These are phyloP conservation scores for Balansia obtecta DNA, from an alignment of 2,329 filamentous ascomycete genomes.

Conservation along the genomic window DNA sequence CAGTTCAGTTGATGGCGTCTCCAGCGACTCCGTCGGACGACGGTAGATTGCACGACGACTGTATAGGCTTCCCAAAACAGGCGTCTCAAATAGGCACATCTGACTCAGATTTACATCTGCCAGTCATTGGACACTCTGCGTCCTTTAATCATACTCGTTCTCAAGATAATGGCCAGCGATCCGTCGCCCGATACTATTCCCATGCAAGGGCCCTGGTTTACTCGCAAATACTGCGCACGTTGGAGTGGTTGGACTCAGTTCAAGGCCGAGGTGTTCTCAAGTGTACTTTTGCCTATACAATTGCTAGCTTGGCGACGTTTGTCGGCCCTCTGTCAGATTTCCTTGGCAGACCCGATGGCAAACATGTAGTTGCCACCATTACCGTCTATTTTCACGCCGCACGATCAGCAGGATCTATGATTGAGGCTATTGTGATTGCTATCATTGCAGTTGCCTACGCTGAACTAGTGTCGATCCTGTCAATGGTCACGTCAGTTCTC, in stretches of 20 bases:
- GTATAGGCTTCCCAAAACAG: neutral
- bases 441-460: conserved; percentile 60
- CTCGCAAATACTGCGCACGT: neutral
- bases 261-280: conserved; percentile 68
- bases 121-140: neutral
- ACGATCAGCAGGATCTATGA: conserved; percentile 71
- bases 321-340: conserved; percentile 55
- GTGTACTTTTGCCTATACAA: conserved; percentile 72
- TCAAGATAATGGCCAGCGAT: neutral
- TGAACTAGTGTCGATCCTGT: conserved; percentile 55
- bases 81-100: neutral
- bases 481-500: conserved; percentile 70
- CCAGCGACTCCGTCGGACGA: conserved; percentile 4
- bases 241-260: conserved; percentile 48
- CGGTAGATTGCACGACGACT: conserved; percentile 4
- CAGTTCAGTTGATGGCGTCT: neutral
- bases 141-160: neutral
- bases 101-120: neutral
- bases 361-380: conserved; percentile 81
- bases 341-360: conserved; percentile 73
- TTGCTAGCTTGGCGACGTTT: conserved; percentile 75
- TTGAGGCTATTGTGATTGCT: conserved; percentile 65
- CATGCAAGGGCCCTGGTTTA: neutral
- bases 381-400: conserved; percentile 87
- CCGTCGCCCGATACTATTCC: neutral